Conservation (phyloP, 176 grass and related monocot species). For the Carex myosuroides region DNA sequence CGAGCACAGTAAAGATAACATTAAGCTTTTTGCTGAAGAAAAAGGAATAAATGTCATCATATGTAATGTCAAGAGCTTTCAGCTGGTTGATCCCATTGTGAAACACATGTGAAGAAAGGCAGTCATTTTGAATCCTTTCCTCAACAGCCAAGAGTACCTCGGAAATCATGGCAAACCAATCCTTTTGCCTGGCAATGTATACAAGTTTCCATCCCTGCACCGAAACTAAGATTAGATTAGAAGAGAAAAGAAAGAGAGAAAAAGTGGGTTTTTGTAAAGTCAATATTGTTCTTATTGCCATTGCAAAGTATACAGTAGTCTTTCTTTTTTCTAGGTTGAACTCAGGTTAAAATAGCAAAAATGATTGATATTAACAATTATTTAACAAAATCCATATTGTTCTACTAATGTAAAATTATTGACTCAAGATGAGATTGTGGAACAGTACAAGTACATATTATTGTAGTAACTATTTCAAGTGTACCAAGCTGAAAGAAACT, state of each 20-base stretch:
- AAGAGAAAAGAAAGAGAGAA: too few species aligned
- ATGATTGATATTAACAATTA: neutral
- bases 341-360: too few species aligned
- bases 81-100: neutral
- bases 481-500: too few species aligned
- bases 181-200: neutral
- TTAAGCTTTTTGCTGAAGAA: slow-evolving; percentile 1
- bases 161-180: neutral
- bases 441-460: too few species aligned
- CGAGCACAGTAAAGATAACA: neutral
- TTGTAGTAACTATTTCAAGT: too few species aligned
- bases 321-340: too few species aligned
- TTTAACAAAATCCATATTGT: neutral
- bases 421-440: too few species aligned
- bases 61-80: neutral
- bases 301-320: too few species aligned
- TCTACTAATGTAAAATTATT: neutral
- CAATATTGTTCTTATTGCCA: too few species aligned
- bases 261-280: too few species aligned
- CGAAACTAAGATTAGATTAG: too few species aligned
- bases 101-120: neutral
- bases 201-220: neutral
- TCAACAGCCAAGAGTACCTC: neutral
- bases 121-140: neutral
- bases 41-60: slow-evolving; percentile 6